Percentiles rank a stretch among this genome's conserved stretches.
Evolutionary conservation across 2,329 filamentous ascomycete species (phyloP).

Genomic region (Alternaria gaisen): DNA sequence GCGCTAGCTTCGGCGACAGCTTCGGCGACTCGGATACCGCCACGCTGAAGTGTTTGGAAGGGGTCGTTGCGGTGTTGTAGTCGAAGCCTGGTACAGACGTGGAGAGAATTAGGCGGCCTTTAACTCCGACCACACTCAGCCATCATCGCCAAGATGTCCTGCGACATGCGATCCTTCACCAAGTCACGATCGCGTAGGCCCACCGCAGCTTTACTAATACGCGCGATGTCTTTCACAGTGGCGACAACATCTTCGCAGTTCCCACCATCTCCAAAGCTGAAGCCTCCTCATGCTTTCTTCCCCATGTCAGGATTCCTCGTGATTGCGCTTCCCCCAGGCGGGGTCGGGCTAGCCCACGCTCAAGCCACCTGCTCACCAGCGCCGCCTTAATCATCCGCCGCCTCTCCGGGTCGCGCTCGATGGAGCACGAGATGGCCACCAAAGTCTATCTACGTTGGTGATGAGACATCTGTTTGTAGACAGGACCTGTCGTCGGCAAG

Average conservation of each 20-base stretch:
- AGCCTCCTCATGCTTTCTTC: neutral
- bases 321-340: slow-evolving; percentile 6
- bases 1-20: slow-evolving; percentile 20
- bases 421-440: neutral
- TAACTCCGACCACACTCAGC: slow-evolving; percentile 28
- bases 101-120: slow-evolving; percentile 27
- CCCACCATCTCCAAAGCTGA: neutral
- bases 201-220: slow-evolving; percentile 13
- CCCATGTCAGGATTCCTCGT: neutral
- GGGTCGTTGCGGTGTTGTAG: slow-evolving; percentile 9
- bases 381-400: neutral
- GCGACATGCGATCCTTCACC: slow-evolving; percentile 11
- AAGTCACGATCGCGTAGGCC: slow-evolving; percentile 9
- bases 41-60: neutral
- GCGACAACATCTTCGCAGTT: neutral
- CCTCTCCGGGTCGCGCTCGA: neutral
- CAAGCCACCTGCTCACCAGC: slow-evolving; percentile 6
- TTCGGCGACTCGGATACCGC: slow-evolving; percentile 13
- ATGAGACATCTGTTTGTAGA: neutral
- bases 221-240: slow-evolving; percentile 22
- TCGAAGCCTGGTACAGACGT: slow-evolving; percentile 9
- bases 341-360: slow-evolving; percentile 11
- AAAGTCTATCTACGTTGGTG: neutral
- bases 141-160: slow-evolving; percentile 18
- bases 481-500: neutral